Percentiles rank a stretch among this genome's conserved stretches.
These are phyloP conservation scores for Eucalyptus curtisii DNA, from an alignment of 345 rosid species.

Conservation along the genomic window DNA sequence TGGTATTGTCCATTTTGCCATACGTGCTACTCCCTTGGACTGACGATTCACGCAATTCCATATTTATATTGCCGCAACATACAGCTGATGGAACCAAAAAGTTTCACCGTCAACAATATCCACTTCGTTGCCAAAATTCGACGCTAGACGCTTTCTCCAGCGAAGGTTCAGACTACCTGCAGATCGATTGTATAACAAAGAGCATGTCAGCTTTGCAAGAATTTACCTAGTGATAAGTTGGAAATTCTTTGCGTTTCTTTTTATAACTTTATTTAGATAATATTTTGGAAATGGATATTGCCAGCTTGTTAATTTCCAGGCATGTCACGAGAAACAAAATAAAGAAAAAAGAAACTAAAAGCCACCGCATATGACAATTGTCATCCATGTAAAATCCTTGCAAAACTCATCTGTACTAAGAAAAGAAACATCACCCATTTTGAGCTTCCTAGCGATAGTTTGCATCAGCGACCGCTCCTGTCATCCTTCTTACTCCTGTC, in stretches of 20 bases:
- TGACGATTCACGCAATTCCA: not conserved
- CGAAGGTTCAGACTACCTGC: not conserved
- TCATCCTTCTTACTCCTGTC: conserved; percentile 34
- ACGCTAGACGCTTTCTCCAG: not conserved
- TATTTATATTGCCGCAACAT: not conserved
- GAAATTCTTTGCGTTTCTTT: not conserved
- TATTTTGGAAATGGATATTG: not conserved
- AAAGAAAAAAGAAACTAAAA: not conserved
- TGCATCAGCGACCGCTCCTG: not conserved
- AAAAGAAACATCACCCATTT: not conserved
- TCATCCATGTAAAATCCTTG: not conserved
- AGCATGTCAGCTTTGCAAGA: not conserved
- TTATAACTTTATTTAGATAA: not conserved
- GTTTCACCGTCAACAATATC: not conserved
- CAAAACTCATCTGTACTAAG: not conserved
- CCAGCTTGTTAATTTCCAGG: not conserved
- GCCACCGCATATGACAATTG: not conserved
- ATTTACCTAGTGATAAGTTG: not conserved
- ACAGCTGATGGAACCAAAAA: not conserved
- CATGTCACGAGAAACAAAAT: not conserved
- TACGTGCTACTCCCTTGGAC: not conserved
- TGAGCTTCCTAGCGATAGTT: not conserved
- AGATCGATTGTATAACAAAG: not conserved
- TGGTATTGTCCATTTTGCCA: not conserved
- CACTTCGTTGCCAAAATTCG: not conserved